phyloP scores from a whole-genome alignment of 148 eudicot genomes.

The Nyssa sinensis region DNA sequence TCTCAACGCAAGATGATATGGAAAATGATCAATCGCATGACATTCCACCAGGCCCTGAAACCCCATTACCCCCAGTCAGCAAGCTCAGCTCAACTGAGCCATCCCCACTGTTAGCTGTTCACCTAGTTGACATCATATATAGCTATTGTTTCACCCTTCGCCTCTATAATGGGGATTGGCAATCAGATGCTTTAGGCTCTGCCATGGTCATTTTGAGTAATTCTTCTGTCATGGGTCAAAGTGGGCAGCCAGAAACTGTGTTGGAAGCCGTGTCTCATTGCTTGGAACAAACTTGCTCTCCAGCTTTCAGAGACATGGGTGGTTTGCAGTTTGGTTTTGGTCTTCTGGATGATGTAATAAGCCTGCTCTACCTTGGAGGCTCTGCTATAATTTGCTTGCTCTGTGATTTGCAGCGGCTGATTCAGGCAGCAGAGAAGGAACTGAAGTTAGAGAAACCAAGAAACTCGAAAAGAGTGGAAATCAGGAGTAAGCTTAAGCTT shows the following conservation, averaged over 20 bases:
- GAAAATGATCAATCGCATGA: conserved; percentile 31
- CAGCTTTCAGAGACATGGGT: conserved; percentile 68
- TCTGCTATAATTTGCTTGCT: conserved; percentile 62
- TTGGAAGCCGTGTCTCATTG: conserved; percentile 61
- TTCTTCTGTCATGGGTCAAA: conserved; percentile 70
- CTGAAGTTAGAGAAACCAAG: conserved; percentile 49
- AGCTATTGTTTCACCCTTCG: conserved; percentile 87
- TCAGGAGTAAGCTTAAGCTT: conserved; percentile 59
- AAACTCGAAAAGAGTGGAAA: conserved; percentile 37
- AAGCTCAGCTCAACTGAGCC: conserved; percentile 68
- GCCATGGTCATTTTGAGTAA: conserved; percentile 47
- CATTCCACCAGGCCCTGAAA: conserved; percentile 78
- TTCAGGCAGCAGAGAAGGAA: conserved; percentile 55
- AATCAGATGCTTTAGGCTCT: conserved; percentile 69
- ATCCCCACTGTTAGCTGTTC: conserved; percentile 77
- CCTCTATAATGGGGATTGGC: conserved; percentile 91
- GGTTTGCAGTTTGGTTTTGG: conserved; percentile 67
- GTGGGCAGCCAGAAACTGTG: conserved; percentile 59
- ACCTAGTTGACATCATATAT: conserved; percentile 73
- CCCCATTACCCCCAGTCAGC: conserved; percentile 53
- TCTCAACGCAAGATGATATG: conserved; percentile 16
- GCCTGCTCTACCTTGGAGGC: conserved; percentile 54
- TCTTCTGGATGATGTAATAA: conserved; percentile 59
- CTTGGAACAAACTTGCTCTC: conserved; percentile 85
- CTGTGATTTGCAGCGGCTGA: conserved; percentile 55